phyloP scores from a whole-genome alignment of 495 filamentous ascomycete species.

The Neurospora cerealis region DNA sequence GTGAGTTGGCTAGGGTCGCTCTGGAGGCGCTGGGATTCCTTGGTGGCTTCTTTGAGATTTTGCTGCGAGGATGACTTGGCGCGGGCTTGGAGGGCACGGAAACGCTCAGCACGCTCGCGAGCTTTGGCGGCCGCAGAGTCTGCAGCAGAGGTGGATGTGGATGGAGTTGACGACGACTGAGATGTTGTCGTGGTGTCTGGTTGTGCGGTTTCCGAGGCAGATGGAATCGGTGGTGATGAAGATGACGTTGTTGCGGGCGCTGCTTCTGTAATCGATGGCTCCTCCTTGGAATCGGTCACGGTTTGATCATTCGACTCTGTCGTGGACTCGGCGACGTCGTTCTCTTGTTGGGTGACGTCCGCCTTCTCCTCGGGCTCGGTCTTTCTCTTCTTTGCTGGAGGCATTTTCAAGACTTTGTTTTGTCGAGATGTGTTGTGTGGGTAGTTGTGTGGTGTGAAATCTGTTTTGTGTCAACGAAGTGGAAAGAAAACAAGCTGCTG shows the following conservation, averaged over 20 bases:
- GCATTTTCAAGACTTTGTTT: conserved; percentile 15
- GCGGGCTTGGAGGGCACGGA: conserved; percentile 78
- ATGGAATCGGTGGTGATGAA: conserved; percentile 1
- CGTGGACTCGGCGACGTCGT: conserved; percentile 5
- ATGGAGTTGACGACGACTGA: not conserved
- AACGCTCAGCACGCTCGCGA: conserved; percentile 54
- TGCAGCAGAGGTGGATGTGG: conserved; percentile 7
- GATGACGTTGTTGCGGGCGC: conserved; percentile 1
- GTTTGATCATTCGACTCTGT: conserved; percentile 1
- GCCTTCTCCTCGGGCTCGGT: conserved; percentile 18
- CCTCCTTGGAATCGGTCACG: conserved; percentile 5
- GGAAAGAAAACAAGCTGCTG: not conserved
- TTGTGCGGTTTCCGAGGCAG: not conserved
- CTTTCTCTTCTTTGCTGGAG: conserved; percentile 42
- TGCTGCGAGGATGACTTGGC: conserved; percentile 68
- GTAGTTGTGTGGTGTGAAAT: not conserved
- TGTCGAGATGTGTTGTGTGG: not conserved
- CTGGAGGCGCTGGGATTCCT: conserved; percentile 70
- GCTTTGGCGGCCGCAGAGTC: conserved; percentile 35
- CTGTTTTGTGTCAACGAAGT: not conserved
- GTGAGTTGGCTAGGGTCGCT: conserved; percentile 65
- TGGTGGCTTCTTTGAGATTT: conserved; percentile 75
- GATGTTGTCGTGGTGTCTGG: not conserved
- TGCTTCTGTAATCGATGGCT: conserved; percentile 1
- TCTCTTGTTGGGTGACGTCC: conserved; percentile 4